phyloP scores from a whole-genome alignment of 441 rosid species.

The Theobroma grandiflorum region DNA sequence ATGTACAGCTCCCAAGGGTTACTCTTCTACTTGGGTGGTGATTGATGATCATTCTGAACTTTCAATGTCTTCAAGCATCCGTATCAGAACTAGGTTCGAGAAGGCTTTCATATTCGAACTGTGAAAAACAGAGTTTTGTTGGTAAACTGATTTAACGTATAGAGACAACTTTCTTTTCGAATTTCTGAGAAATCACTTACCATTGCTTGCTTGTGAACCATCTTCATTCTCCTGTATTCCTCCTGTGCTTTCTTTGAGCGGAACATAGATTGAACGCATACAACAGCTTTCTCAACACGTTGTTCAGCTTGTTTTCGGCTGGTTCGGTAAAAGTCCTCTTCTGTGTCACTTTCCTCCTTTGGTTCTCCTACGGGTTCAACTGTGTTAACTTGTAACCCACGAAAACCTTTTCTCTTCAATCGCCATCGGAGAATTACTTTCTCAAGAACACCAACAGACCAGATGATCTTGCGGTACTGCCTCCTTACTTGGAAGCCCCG shows the following conservation, averaged over 20 bases:
- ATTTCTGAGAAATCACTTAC: conserved; percentile 45
- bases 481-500: conserved; percentile 85
- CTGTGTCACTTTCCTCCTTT: conserved; percentile 52
- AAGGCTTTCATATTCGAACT: conserved; percentile 63
- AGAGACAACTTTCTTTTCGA: neutral
- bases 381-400: conserved; percentile 71
- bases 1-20: conserved; percentile 28
- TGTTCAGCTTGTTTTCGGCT: conserved; percentile 95
- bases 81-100: conserved; percentile 24
- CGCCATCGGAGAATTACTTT: conserved; percentile 98
- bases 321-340: conserved; percentile 79
- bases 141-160: conserved; percentile 9
- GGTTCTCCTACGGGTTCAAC: conserved; percentile 36
- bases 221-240: conserved; percentile 90
- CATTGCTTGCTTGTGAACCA: conserved; percentile 68
- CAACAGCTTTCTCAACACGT: conserved; percentile 85
- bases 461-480: conserved; percentile 81
- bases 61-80: conserved; percentile 31
- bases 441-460: conserved; percentile 98
- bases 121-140: conserved; percentile 31
- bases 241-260: conserved; percentile 96
- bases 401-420: conserved; percentile 87
- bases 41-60: neutral
- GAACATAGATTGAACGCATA: conserved; percentile 94
- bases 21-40: neutral